phyloP scores from a whole-genome alignment of 78 protist species.

The Bodo saltans region DNA sequence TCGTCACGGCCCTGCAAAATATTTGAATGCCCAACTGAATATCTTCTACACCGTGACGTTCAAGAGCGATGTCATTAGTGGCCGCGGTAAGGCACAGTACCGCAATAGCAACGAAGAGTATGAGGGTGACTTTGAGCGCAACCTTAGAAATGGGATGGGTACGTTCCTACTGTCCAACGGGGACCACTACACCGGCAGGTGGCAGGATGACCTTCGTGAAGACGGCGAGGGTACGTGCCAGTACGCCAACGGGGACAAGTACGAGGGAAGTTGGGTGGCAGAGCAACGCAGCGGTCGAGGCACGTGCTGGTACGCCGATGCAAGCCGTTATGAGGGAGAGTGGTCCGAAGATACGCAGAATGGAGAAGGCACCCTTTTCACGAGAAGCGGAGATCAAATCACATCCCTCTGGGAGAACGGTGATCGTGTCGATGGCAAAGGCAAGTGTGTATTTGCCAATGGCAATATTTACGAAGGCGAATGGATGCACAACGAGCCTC shows the following conservation, averaged over 20 bases:
- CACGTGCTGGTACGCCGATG: slow-evolving; percentile 17
- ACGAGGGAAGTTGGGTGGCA: slow-evolving; percentile 17
- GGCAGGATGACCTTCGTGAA: slow-evolving; percentile 23
- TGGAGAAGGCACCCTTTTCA: slow-evolving; percentile 7
- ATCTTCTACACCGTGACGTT: too few species aligned
- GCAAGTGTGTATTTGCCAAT: background rate
- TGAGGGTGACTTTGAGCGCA: slow-evolving; percentile 32
- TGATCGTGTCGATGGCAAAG: slow-evolving; percentile 6
- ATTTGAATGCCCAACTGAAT: too few species aligned
- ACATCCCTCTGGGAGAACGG: slow-evolving; percentile 15
- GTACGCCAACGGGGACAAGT: slow-evolving; percentile 30
- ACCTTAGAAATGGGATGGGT: slow-evolving; percentile 43
- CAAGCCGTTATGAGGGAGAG: slow-evolving; percentile 45
- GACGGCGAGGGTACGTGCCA: slow-evolving; percentile 48
- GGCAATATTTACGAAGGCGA: slow-evolving; percentile 36
- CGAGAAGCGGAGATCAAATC: slow-evolving; percentile 3
- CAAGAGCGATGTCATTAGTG: too few species aligned
- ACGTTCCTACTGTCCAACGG: slow-evolving; percentile 40
- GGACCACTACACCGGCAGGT: slow-evolving; percentile 18
- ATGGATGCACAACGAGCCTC: slow-evolving; percentile 11
- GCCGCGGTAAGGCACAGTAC: too few species aligned
- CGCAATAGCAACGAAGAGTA: background rate
- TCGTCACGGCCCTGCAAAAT: slow-evolving; percentile 19
- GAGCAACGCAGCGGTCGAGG: slow-evolving; percentile 4
- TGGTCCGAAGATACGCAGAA: slow-evolving; percentile 13